phyloP scores from a whole-genome alignment of 352 stramenopile genomes.

The Phytophthora kernoviae region DNA sequence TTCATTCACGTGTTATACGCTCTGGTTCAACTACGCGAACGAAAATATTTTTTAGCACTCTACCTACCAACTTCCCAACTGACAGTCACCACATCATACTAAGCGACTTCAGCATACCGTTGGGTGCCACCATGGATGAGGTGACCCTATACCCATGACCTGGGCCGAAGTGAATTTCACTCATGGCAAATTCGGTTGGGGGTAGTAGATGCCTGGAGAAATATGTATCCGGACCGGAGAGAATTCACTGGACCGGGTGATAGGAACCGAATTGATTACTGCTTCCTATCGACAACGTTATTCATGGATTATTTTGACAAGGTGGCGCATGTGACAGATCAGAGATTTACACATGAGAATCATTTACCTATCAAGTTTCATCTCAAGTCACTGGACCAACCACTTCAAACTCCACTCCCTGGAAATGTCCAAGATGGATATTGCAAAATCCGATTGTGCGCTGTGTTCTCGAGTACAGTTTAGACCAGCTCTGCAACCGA shows the following conservation, averaged over 20 bases:
- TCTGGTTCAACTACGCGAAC: neutral
- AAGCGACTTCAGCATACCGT: neutral
- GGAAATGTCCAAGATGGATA: neutral
- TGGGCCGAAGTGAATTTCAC: neutral
- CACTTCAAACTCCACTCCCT: neutral
- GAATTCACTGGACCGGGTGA: neutral
- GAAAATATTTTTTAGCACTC: neutral
- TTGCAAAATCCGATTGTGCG: neutral
- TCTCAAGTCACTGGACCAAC: neutral
- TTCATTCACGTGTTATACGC: slow-evolving; percentile 9
- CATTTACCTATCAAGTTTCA: neutral
- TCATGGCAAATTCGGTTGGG: neutral
- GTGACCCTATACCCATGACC: neutral
- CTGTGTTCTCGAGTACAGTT: neutral
- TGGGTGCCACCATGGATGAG: neutral
- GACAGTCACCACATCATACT: neutral
- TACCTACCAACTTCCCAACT: neutral
- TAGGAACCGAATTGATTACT: slow-evolving; percentile 3
- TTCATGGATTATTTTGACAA: neutral
- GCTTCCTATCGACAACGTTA: neutral
- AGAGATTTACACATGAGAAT: neutral
- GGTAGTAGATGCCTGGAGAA: neutral
- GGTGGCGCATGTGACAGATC: neutral
- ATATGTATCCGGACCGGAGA: neutral
- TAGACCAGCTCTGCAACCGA: neutral